phyloP scores from a whole-genome alignment of 345 rosid genomes.

The Moringa oleifera region DNA sequence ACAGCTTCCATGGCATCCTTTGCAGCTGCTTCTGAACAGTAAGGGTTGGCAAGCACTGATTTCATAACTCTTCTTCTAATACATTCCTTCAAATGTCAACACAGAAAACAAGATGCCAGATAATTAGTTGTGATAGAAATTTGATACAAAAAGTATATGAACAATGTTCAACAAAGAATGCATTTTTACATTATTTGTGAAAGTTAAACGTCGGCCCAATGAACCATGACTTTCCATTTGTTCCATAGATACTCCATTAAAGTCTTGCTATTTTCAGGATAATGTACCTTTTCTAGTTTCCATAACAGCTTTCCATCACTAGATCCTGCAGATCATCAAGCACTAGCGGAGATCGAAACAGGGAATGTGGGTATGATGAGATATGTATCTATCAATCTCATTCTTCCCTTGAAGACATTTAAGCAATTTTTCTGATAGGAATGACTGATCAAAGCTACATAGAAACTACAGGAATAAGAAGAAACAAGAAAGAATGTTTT shows the following conservation, averaged over 20 bases:
- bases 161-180: not conserved
- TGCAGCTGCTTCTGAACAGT: conserved; percentile 76
- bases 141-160: not conserved
- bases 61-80: conserved; percentile 81
- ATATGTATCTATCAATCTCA: too few species aligned
- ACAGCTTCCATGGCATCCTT: conserved; percentile 87
- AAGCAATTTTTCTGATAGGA: too few species aligned
- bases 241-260: too few species aligned
- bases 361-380: too few species aligned
- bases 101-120: not conserved
- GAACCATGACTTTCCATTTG: not conserved
- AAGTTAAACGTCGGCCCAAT: not conserved
- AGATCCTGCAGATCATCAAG: too few species aligned
- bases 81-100: conserved; percentile 58
- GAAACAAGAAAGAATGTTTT: too few species aligned
- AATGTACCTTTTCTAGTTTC: too few species aligned
- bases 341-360: too few species aligned
- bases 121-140: conserved; percentile 9
- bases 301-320: too few species aligned
- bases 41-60: conserved; percentile 60
- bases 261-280: not conserved
- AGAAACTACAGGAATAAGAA: too few species aligned
- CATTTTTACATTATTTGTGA: not conserved
- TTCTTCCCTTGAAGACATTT: too few species aligned
- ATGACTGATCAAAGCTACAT: too few species aligned